phyloP scores from a whole-genome alignment of 208 protist species.

The Porcisia hertigi region DNA sequence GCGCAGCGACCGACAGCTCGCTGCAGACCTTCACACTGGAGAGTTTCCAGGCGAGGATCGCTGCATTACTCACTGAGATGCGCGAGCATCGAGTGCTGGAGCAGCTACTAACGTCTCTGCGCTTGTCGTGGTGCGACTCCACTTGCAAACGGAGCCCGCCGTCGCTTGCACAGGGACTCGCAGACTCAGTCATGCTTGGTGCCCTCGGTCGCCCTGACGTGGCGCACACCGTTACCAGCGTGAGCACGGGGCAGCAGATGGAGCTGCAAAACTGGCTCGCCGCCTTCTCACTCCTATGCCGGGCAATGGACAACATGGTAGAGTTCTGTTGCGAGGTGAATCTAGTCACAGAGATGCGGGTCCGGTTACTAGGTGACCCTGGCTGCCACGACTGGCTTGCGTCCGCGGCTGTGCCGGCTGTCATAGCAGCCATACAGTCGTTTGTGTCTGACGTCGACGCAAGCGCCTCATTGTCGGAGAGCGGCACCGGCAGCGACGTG shows the following conservation, averaged over 20 bases:
- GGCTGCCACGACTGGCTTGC: constrained; percentile 58
- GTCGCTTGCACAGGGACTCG: constrained; percentile 29
- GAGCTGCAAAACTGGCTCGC: constrained; percentile 68
- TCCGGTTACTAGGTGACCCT: constrained; percentile 28
- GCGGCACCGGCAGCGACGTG: constrained; percentile 1
- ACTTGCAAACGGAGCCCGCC: constrained; percentile 35
- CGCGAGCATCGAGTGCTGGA: constrained; percentile 48
- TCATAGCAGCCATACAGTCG: constrained; percentile 53
- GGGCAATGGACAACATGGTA: constrained; percentile 71
- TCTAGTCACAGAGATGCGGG: constrained; percentile 44
- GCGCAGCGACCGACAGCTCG: constrained; percentile 41
- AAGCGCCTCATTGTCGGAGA: not conserved
- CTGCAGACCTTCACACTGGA: constrained; percentile 71
- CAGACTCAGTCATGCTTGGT: constrained; percentile 37
- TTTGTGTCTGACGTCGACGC: constrained; percentile 38
- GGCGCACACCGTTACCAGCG: constrained; percentile 33
- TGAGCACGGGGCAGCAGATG: constrained; percentile 43
- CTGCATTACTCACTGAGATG: constrained; percentile 36
- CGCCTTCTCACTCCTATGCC: constrained; percentile 64
- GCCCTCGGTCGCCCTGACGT: constrained; percentile 34
- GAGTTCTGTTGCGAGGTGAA: constrained; percentile 58
- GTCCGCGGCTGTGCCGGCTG: constrained; percentile 58
- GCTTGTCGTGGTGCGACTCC: constrained; percentile 35
- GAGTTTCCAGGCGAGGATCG: constrained; percentile 48
- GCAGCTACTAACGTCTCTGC: constrained; percentile 57